Percentiles rank a stretch among this genome's conserved stretches.
phyloP scores from a whole-genome alignment of 2,329 filamentous ascomycete genomes.

The Neofusicoccum sp. region DNA sequence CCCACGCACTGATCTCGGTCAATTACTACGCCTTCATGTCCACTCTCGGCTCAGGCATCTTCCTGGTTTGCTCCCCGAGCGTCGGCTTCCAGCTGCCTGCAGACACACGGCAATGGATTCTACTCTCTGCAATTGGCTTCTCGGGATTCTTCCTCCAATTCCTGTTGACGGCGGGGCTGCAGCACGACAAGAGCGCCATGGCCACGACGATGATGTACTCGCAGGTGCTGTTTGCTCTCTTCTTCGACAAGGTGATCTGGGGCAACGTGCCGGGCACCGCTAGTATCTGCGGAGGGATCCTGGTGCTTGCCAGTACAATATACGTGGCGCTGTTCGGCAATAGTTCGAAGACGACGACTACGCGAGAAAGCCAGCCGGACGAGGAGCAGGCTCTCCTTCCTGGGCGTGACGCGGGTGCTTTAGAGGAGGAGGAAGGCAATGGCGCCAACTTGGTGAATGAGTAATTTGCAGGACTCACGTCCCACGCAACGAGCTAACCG shows the following conservation, averaged over 20 bases:
- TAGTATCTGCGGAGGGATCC: slow-evolving; percentile 26
- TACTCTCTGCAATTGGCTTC: slow-evolving; percentile 65
- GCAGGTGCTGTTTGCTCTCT: slow-evolving; percentile 64
- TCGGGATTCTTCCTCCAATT: slow-evolving; percentile 81
- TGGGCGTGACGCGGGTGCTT: neutral
- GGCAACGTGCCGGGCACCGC: slow-evolving; percentile 30
- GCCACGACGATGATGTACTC: slow-evolving; percentile 65
- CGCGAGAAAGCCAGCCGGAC: neutral
- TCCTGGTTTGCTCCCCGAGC: slow-evolving; percentile 55
- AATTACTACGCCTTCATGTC: slow-evolving; percentile 75
- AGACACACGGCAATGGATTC: slow-evolving; percentile 57
- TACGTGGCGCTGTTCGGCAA: slow-evolving; percentile 22
- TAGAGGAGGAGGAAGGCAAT: neutral
- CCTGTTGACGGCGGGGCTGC: slow-evolving; percentile 70
- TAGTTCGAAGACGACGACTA: neutral
- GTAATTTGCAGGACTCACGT: neutral
- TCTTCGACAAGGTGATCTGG: slow-evolving; percentile 60
- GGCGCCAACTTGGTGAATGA: slow-evolving; percentile 6
- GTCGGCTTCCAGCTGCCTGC: slow-evolving; percentile 56
- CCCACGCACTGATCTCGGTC: slow-evolving; percentile 75
- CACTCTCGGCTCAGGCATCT: slow-evolving; percentile 60
- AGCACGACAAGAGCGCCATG: slow-evolving; percentile 61
- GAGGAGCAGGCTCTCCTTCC: neutral
- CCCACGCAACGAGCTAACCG: neutral
- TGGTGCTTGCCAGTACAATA: slow-evolving; percentile 29